Percentiles rank a stretch among this genome's conserved stretches.
Conservation (phyloP, 345 rosid genomes). For the Brassica cretica region DNA sequence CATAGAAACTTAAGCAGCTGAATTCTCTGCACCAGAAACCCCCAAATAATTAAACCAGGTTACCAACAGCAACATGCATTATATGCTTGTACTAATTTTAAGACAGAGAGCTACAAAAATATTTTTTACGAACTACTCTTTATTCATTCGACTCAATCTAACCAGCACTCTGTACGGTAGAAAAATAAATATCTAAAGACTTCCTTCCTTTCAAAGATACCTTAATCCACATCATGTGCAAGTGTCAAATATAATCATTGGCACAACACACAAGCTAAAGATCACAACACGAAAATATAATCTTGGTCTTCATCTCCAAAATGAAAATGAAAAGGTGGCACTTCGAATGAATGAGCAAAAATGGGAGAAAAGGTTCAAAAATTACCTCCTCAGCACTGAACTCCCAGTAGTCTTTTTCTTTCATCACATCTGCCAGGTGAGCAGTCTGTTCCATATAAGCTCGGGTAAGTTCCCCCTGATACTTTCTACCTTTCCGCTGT, state of each 20-base stretch:
- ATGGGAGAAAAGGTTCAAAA: constrained; percentile 9
- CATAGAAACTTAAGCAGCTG: constrained; percentile 78
- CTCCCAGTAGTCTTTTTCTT: constrained; percentile 87
- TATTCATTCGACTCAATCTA: constrained; percentile 1
- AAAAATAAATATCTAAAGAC: constrained; percentile 4
- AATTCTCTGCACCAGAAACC: constrained; percentile 65
- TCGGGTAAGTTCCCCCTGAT: constrained; percentile 73
- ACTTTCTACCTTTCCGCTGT: constrained; percentile 50
- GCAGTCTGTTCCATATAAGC: constrained; percentile 57
- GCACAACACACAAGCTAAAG: constrained; percentile 16
- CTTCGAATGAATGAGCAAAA: constrained; percentile 7
- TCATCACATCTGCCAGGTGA: constrained; percentile 61
- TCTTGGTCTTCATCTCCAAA: constrained; percentile 11
- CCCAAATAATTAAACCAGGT: constrained; percentile 13
- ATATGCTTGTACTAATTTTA: neutral
- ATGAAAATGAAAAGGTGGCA: constrained; percentile 5
- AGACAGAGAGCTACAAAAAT: neutral
- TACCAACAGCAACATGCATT: constrained; percentile 9
- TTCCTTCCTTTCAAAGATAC: constrained; percentile 1
- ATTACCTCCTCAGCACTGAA: constrained; percentile 78
- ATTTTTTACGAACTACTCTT: neutral
- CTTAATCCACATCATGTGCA: constrained; percentile 12
- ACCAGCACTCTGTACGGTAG: neutral
- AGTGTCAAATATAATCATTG: constrained; percentile 6
- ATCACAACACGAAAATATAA: constrained; percentile 8